Percentiles rank a stretch among this genome's conserved stretches.
Evolutionary conservation across 2,329 filamentous ascomycete species (phyloP).

Genomic region (Geoglossum cookeanum): DNA sequence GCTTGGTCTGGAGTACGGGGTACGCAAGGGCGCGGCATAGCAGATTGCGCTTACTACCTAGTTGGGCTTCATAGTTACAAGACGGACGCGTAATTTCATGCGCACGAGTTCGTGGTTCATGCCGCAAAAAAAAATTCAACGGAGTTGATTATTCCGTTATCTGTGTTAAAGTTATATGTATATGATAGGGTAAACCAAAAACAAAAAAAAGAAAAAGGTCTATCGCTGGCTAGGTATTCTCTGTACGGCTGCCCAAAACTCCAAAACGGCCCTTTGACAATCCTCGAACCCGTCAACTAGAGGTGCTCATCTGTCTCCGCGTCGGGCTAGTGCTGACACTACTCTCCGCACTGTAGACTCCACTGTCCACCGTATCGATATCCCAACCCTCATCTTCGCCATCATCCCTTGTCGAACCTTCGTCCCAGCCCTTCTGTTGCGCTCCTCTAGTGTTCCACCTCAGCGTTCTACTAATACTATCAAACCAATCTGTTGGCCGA

Average conservation of each 20-base stretch:
- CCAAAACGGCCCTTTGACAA: not conserved
- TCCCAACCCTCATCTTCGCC: slow-evolving; percentile 2
- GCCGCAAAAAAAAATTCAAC: too few species aligned
- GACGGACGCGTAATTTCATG: too few species aligned
- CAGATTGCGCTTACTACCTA: too few species aligned
- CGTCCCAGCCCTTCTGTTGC: slow-evolving; percentile 68
- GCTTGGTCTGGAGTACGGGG: too few species aligned
- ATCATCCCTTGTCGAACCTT: not conserved
- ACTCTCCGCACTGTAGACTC: slow-evolving; percentile 1
- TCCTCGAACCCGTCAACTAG: not conserved
- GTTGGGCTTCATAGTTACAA: too few species aligned
- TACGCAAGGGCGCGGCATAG: too few species aligned
- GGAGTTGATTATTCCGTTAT: too few species aligned
- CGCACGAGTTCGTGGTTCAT: too few species aligned
- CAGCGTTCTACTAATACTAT: slow-evolving; percentile 78
- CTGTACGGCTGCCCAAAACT: not conserved
- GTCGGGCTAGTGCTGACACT: slow-evolving; percentile 1
- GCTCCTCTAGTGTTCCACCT: slow-evolving; percentile 91
- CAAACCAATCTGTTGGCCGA: slow-evolving; percentile 85
- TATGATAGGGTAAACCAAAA: too few species aligned
- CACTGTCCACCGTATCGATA: slow-evolving; percentile 3
- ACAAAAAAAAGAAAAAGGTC: too few species aligned
- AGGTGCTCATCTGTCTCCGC: not conserved
- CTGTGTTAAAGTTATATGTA: too few species aligned
- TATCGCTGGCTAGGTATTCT: too few species aligned